These are phyloP conservation scores for Ophiostoma sp. DNA, from an alignment of 2,329 filamentous ascomycete species.

Conservation along the genomic window DNA sequence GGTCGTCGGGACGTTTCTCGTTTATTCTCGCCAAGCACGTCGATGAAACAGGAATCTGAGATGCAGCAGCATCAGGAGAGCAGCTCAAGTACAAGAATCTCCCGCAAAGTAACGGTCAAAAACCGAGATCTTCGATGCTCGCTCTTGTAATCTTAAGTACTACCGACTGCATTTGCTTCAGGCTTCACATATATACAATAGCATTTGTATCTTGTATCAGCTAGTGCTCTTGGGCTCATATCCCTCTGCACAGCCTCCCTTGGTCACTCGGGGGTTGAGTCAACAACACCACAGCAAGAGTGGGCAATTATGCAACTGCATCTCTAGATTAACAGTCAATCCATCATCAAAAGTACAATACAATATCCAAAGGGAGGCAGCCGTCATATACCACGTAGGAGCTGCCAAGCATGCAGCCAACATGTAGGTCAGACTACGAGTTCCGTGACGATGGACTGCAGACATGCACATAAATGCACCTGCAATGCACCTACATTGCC, in stretches of 20 bases:
- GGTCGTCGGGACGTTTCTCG: neutral
- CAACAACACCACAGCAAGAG: neutral
- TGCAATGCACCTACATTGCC: too few species aligned
- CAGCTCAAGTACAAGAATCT: neutral
- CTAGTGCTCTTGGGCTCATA: neutral
- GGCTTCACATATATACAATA: too few species aligned
- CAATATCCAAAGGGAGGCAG: neutral
- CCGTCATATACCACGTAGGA: neutral
- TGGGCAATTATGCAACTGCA: neutral
- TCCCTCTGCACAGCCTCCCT: neutral
- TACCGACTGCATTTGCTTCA: neutral
- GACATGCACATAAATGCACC: too few species aligned
- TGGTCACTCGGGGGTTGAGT: neutral
- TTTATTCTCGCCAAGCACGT: neutral
- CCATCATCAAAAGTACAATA: neutral
- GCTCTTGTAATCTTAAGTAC: too few species aligned
- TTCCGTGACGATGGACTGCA: too few species aligned
- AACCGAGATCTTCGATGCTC: neutral
- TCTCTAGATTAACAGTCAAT: neutral
- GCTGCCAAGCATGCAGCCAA: neutral
- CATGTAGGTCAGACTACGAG: neutral
- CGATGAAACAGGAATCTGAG: neutral
- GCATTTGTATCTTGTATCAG: neutral
- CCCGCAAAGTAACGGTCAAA: neutral
- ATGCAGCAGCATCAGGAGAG: neutral